A percentile compares a stretch with the other conserved stretches of the same genome.
phyloP scores from a whole-genome alignment of 2,329 filamentous ascomycete species.

The Didymella sp. region DNA sequence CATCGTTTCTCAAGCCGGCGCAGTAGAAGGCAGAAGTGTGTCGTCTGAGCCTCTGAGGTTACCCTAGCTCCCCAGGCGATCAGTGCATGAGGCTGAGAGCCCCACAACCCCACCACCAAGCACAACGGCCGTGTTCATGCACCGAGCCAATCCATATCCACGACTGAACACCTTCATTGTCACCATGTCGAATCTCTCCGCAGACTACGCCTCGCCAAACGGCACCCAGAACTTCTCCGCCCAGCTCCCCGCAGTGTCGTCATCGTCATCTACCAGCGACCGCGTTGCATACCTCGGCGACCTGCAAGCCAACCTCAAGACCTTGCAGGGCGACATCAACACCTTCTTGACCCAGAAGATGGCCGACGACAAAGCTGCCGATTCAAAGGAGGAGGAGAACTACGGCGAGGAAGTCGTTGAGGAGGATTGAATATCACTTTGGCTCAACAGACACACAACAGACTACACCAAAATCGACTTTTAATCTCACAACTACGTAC shows the following conservation, averaged over 20 bases:
- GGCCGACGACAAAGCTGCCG: conserved; percentile 69
- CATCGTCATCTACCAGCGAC: conserved; percentile 49
- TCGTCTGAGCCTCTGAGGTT: conserved; percentile 6
- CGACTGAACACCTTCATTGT: neutral
- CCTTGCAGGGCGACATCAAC: conserved; percentile 73
- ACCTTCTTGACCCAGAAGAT: conserved; percentile 74
- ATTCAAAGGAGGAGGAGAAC: conserved; percentile 67
- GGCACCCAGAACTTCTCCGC: conserved; percentile 29
- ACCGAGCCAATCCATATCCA: neutral
- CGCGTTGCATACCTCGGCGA: conserved; percentile 67
- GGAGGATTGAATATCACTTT: conserved; percentile 60
- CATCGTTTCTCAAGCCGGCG: neutral
- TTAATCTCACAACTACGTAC: too few species aligned
- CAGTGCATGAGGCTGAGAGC: conserved; percentile 17
- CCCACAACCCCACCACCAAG: conserved; percentile 5
- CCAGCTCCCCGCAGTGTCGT: conserved; percentile 25
- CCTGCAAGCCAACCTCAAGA: conserved; percentile 64
- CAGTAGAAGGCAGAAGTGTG: neutral
- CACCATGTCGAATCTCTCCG: conserved; percentile 52
- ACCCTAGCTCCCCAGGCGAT: conserved; percentile 10
- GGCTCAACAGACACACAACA: too few species aligned
- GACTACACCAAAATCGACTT: too few species aligned
- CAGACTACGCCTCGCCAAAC: conserved; percentile 62
- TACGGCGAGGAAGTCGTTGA: conserved; percentile 83
- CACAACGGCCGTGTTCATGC: neutral